A percentile compares a stretch with the other conserved stretches of the same genome.
These are phyloP conservation scores for Teunomyces stri DNA, from an alignment of 805 yeast genomes.

Conservation along the genomic window DNA sequence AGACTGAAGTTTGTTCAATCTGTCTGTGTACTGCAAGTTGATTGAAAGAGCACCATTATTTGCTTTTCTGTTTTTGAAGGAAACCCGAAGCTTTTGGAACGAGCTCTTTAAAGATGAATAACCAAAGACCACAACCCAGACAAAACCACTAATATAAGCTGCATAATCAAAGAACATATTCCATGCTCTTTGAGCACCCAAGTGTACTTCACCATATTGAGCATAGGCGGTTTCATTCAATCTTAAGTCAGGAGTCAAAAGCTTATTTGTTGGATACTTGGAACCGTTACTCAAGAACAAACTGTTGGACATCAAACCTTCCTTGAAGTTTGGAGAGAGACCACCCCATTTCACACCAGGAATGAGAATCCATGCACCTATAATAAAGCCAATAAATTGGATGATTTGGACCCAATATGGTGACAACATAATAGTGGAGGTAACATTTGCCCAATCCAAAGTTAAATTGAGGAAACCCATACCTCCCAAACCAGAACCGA, in stretches of 20 bases:
- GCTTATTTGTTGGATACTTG: conserved; percentile 40
- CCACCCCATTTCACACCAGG: conserved; percentile 48
- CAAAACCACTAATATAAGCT: conserved; percentile 47
- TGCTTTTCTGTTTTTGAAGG: conserved; percentile 6
- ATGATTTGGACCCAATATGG: conserved; percentile 55
- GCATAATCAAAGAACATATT: conserved; percentile 54
- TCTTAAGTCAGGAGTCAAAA: conserved; percentile 37
- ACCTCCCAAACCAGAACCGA: conserved; percentile 54
- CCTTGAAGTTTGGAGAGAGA: conserved; percentile 19
- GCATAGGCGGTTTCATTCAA: conserved; percentile 48
- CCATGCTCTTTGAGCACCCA: conserved; percentile 51
- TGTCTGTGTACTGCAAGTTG: conserved; percentile 32
- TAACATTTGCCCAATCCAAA: conserved; percentile 53
- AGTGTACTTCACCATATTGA: conserved; percentile 42
- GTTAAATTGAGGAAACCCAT: conserved; percentile 49
- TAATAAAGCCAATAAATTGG: conserved; percentile 46
- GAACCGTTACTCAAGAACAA: conserved; percentile 38
- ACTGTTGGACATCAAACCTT: conserved; percentile 49
- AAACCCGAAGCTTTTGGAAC: conserved; percentile 10
- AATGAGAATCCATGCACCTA: conserved; percentile 49
- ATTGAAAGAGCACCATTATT: conserved; percentile 8
- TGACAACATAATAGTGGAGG: conserved; percentile 47
- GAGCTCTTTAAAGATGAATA: conserved; percentile 22
- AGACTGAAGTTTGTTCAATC: conserved; percentile 42
- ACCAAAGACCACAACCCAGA: conserved; percentile 44